phyloP scores from a whole-genome alignment of 108 stramenopile genomes.

The Cyclostephanos tholiformis region DNA sequence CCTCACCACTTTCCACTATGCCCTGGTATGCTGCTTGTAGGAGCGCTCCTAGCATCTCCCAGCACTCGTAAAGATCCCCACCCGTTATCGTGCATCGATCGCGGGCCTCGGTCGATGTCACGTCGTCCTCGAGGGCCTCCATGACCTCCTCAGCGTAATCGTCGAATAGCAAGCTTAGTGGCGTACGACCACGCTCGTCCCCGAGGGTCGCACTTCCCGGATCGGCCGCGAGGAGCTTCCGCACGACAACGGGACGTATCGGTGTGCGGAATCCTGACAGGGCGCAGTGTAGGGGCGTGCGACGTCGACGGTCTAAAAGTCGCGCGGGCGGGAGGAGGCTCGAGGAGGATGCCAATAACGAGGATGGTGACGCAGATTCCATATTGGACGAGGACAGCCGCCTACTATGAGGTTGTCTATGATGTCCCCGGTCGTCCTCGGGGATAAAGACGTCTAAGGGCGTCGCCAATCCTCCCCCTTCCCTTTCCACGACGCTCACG shows the following conservation, averaged over 20 bases:
- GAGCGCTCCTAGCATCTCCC: slow-evolving; percentile 47
- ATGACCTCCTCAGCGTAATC: slow-evolving; percentile 62
- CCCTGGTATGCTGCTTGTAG: slow-evolving; percentile 54
- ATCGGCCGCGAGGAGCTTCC: slow-evolving; percentile 42
- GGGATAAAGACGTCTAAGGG: too few relatives aligned
- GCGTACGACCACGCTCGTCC: slow-evolving; percentile 56
- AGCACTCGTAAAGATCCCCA: slow-evolving; percentile 57
- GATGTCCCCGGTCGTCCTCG: too few relatives aligned
- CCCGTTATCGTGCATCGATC: slow-evolving; percentile 27
- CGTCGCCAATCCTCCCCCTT: too few relatives aligned
- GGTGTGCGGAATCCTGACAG: slow-evolving; percentile 55
- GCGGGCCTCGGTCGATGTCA: slow-evolving; percentile 18
- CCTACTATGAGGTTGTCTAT: background rate
- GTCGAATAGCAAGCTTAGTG: slow-evolving; percentile 49
- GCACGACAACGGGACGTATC: slow-evolving; percentile 48
- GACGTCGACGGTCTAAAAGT: slow-evolving; percentile 51
- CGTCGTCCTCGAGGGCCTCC: slow-evolving; percentile 51
- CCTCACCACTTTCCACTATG: too few relatives aligned
- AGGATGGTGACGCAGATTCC: background rate
- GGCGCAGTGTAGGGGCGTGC: slow-evolving; percentile 61
- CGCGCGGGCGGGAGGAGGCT: slow-evolving; percentile 32
- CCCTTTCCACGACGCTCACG: background rate
- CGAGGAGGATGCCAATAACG: background rate
- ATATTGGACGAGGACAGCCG: background rate
- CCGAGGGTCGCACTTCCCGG: slow-evolving; percentile 38